Evolutionary conservation across 1,284 basidiomycete genomes (phyloP), one percentile per base, ranked within the genome.

Genomic region (Coriolopsis trogii): DNA sequence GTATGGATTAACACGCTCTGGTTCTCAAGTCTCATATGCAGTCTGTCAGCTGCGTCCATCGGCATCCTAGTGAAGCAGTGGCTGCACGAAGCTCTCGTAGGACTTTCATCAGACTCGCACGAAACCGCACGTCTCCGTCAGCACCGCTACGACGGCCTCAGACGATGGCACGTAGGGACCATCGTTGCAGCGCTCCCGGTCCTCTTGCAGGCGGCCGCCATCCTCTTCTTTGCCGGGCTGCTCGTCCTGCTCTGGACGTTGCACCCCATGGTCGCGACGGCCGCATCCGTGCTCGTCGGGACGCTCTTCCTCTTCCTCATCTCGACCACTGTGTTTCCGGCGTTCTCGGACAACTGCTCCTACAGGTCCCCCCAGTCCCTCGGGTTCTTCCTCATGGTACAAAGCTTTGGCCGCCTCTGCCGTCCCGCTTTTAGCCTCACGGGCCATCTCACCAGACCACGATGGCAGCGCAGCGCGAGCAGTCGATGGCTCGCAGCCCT

Each of bases 41-140:
- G 54, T 23, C 60, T 61, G 4, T 18, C 51, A 3, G 26, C 57
- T 1, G 47, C 60, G 0, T 45, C 48, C 9, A 28, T 57, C 12
- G 49, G 46, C 0, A 56, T 61, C 23, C 34, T 55, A 29, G 60
- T 54, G 26, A 59, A 59, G 23, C 57, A 62, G 23, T 64, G 62
- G 62, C 23, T 56, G 3, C 40, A 36, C 28, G 36, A 54, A 18
- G 54, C 49, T 29, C 34, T 10, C 6, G 38, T 33, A 13, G 51
- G 58, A 3, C 36, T 38, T 5, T 41, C 46, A 8, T 21, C 40
- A 13, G 33, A 40, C 10, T 45, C 52, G 12, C 46, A 33, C 15
- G 51, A 54, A 15, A 28, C 25, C 4, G 52, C 52, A 6, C 55
- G 51, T 8, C 20, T 57, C 4, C 52, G 55, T 2, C 59, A 60